phyloP scores from a whole-genome alignment of 208 protist genomes.

The Leishmania lainsoni region DNA sequence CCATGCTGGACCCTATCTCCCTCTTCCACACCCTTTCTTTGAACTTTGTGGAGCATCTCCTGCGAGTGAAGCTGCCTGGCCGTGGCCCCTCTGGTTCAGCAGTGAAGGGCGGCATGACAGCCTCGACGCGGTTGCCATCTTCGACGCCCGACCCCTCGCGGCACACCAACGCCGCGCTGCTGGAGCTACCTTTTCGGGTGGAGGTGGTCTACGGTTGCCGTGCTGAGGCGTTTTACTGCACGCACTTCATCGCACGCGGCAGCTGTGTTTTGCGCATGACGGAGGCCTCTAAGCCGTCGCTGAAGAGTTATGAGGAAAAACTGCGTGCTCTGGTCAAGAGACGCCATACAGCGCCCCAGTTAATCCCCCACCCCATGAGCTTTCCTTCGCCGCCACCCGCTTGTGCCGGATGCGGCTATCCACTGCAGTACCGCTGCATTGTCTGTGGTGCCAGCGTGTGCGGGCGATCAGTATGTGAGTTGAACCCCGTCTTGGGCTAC shows the following conservation, averaged over 20 bases:
- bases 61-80: constrained; percentile 43
- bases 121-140: background rate
- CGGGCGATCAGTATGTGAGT: constrained; percentile 46
- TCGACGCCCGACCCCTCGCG: background rate
- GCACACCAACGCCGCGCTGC: background rate
- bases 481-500: constrained; percentile 53
- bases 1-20: constrained; percentile 46
- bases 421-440: constrained; percentile 59
- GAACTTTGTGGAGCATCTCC: constrained; percentile 72
- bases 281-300: constrained; percentile 37
- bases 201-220: constrained; percentile 86
- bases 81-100: background rate
- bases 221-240: constrained; percentile 74
- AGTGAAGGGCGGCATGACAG: background rate
- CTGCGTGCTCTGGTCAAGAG: constrained; percentile 51
- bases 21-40: constrained; percentile 65
- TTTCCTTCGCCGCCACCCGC: constrained; percentile 23
- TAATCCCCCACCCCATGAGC: constrained; percentile 31
- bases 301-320: constrained; percentile 68
- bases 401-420: constrained; percentile 56
- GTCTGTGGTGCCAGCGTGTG: constrained; percentile 79
- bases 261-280: constrained; percentile 49
- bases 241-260: constrained; percentile 70
- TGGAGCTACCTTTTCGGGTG: constrained; percentile 49
- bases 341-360: constrained; percentile 33